Base-by-base conservation (phyloP, 805 yeast genomes). In the Millerago galiae region DNA sequence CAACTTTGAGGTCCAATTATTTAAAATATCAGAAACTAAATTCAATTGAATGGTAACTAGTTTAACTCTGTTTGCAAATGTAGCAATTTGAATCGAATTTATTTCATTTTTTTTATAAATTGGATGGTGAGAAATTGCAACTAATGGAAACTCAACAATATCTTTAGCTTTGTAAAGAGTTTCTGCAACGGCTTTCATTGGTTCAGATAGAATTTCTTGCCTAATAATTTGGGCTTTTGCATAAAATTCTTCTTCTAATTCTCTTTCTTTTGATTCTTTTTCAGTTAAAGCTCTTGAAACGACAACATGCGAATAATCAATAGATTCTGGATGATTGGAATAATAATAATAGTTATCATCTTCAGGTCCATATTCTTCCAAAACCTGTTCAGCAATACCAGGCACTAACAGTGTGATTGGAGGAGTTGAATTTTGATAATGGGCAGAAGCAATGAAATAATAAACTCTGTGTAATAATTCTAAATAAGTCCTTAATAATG, bases 401-500 rank as follows among this genome's bases (percentile, higher is more conserved):
- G 61, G 60, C 10, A 62, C 59, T 32, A 62, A 44, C 2, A 34
- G 28, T 4, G 35, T 35, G 6, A 47, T 18, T 53, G 62, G 60
- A 8, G 69, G 71, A 11, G 64, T 55, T 35, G 68, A 67, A 28
- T 68, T 56, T 51, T 83, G 90, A 49, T 72, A 85, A 54, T 83
- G 76, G 0, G 84, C 75, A 2, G 89, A 77, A 0, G 87, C 97
- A 21, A 84, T 66, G 47, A 88, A 76, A 55, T 90, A 91, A 55
- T 77, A 83, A 35, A 82, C 72, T 40, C 90, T 80, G 58, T 93
- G 97, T 13, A 86, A 62, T 10, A 78, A 54, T 39, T 86, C 83
- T 27, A 71, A 50, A 1, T 77, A 79, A 72, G 12, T 65, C 55
- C 47, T 84, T 62, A 36, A 37, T 32, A 29, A 26, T 28, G 10